Evolutionary conservation across 1,284 basidiomycete species (phyloP), one percentile per base, ranked within the genome.

Genomic region (Leccinum pallidistipes): DNA sequence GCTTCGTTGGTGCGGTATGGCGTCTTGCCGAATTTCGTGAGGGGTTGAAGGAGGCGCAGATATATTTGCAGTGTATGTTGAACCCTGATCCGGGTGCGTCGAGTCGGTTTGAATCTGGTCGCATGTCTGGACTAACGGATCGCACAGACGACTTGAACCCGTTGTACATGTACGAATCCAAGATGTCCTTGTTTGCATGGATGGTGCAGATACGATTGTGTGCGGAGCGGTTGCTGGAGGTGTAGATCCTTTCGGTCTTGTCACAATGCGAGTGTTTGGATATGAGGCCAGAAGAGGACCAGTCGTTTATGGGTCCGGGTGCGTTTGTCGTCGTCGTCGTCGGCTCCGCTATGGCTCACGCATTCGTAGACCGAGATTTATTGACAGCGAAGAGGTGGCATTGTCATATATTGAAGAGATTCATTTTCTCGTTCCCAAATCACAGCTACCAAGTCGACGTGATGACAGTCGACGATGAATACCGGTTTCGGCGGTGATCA

Each of bases 141-240:
- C 10, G 18, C 21, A 5, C 45, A 95, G 93, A 93, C 69, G 92
- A 94, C 64, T 78, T 99, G 21, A 97, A 98, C 70, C 83, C 94
- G 21, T 81, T 97, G 52, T 98, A 97, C 77, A 93, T 98, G 16
- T 98, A 97, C 71, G 97, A 98, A 75, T 86, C 95, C 16, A 95
- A 96, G 76, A 88, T 97, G 83, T 91, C 94, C 0, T 81, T 97
- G 65, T 86, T 98, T 60, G 86, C 91, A 31, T 86, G 94, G 32
- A 86, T 98, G 76, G 88, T 94, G 0, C 88, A 49, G 45, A 49
- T 3, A 12, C 45, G 21, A 49, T 24, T 21, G 12, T 21, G 45
- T 14, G 21, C 6, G 21, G 45, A 49, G 21, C 6, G 12, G 21
- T 24, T 49, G 29, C 76, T 98, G 8, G 94, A 96, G 63, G 85